Conservation (phyloP, 202 grass and related monocot genomes). For the Zoysia matrella region DNA sequence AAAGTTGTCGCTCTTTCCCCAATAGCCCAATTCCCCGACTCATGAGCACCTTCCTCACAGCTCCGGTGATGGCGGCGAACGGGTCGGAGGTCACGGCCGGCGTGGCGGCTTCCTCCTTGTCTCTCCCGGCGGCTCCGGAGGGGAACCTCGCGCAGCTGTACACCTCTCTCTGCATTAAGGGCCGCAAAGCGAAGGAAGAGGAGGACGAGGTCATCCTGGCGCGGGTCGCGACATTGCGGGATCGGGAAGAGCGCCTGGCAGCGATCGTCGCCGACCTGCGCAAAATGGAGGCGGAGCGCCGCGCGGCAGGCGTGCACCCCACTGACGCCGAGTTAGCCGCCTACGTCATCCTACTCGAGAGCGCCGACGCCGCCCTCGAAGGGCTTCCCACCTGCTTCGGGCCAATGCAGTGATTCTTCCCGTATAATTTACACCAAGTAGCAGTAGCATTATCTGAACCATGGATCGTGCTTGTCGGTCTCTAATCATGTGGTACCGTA, state of each 20-base stretch:
- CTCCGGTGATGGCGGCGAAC: constrained; percentile 16
- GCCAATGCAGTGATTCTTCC: background rate
- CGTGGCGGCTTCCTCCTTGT: background rate
- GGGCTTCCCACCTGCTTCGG: constrained; percentile 1
- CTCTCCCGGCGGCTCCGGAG: constrained; percentile 11
- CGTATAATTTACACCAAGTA: too few relatives aligned
- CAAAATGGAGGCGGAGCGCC: constrained; percentile 20
- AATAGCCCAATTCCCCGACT: background rate
- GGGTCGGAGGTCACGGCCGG: background rate
- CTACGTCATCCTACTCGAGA: constrained; percentile 30
- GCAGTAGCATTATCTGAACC: too few relatives aligned
- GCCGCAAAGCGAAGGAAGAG: background rate
- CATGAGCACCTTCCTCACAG: too few relatives aligned
- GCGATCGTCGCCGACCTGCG: constrained; percentile 7
- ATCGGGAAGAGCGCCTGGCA: constrained; percentile 26
- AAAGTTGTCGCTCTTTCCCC: background rate
- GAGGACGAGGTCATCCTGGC: background rate
- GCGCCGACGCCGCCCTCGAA: constrained; percentile 20
- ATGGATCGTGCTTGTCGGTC: too few relatives aligned
- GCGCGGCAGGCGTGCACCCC: background rate
- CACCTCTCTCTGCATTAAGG: background rate
- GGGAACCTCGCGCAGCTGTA: constrained; percentile 17
- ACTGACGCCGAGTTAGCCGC: constrained; percentile 23
- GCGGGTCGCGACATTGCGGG: constrained; percentile 9
- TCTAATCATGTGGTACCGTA: background rate